Evolutionary conservation across 2,329 filamentous ascomycete genomes (phyloP), one percentile per base, ranked within the genome.

Genomic region (Pseudocercospora vitis): DNA sequence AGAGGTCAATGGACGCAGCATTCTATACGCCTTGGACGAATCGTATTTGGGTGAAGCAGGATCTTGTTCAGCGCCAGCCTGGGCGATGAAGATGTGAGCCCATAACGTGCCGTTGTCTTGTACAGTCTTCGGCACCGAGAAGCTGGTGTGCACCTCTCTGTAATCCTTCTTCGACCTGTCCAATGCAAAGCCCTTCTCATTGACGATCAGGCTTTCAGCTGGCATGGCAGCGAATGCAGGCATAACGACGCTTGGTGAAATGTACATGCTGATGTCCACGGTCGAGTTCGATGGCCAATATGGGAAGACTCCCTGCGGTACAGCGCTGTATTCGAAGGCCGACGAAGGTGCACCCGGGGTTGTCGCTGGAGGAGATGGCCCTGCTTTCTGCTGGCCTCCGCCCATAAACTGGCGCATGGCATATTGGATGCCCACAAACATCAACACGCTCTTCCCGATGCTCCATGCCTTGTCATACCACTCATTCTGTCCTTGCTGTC

Each of bases 91-190:
- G 73, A 97, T 95, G 71, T 99, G 94, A 2, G 89, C 92, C 85
- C 89, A 96, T 7, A 99, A 81, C 1, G 92, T 96, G 28, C 89
- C 91, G 70, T 97, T 97, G 62, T 91, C 81, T 77, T 96, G 91
- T 0, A 95, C 91, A 35, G 83, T 79, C 57, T 79, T 78, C 2
- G 94, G 92, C 3, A 97, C 84, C 2, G 79, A 74, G 68, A 99
- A 90, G 31, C 79, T 85, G 5, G 88, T 88, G 62, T 92, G 85
- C 53, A 91, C 80, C 50, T 86, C 80, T 53, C 94, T 83, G 67
- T 81, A 86, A 65, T 97, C 91, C 53, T 84, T 86, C 68, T 80
- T 90, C 47, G 81, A 82, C 46, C 50, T 58, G 18, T 64, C 62
- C 40, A 69, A 40, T 12, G 61, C 58, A 72, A 96, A 97, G 58